A percentile compares a stretch with the other conserved stretches of the same genome.
phyloP scores from a whole-genome alignment of 768 basidiomycete genomes.

The Lentinus tigrinus region DNA sequence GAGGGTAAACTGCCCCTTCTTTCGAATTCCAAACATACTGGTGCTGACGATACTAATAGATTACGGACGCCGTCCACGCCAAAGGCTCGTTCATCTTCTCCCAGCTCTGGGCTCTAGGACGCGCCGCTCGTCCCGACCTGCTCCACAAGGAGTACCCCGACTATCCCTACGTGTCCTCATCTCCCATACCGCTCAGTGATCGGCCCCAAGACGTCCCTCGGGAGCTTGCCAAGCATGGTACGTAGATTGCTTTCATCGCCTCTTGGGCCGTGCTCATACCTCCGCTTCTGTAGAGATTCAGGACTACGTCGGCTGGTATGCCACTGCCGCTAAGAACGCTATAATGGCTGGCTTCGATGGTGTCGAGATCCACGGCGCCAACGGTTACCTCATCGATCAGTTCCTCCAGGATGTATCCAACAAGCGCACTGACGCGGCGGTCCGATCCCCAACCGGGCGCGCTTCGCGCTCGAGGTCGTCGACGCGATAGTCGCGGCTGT shows the following conservation, averaged over 20 bases:
- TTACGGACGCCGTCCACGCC: conserved; percentile 57
- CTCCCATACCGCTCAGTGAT: conserved; percentile 25
- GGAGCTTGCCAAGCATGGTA: conserved; percentile 22
- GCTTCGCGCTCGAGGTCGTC: conserved; percentile 46
- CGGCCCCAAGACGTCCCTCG: conserved; percentile 15
- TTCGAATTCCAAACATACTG: neutral
- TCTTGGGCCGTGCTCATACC: no score
- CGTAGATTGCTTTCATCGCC: neutral
- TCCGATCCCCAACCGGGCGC: conserved; percentile 41
- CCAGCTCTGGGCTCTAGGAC: conserved; percentile 60
- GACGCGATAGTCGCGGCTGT: conserved; percentile 38
- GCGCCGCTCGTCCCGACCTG: conserved; percentile 33
- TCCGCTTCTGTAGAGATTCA: no score
- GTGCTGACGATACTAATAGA: conserved; percentile 25
- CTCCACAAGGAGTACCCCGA: conserved; percentile 36
- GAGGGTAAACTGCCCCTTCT: conserved; percentile 24
- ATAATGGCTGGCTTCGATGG: conserved; percentile 46
- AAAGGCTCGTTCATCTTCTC: conserved; percentile 49
- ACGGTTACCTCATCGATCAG: conserved; percentile 39
- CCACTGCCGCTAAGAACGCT: conserved; percentile 23
- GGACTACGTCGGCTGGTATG: conserved; percentile 11
- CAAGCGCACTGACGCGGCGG: conserved; percentile 48
- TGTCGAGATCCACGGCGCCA: conserved; percentile 37
- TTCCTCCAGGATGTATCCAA: conserved; percentile 39
- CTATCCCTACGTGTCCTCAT: conserved; percentile 34